These are phyloP conservation scores for Gomphus sp. DNA, from an alignment of 1,284 basidiomycete species.

Conservation along the genomic window DNA sequence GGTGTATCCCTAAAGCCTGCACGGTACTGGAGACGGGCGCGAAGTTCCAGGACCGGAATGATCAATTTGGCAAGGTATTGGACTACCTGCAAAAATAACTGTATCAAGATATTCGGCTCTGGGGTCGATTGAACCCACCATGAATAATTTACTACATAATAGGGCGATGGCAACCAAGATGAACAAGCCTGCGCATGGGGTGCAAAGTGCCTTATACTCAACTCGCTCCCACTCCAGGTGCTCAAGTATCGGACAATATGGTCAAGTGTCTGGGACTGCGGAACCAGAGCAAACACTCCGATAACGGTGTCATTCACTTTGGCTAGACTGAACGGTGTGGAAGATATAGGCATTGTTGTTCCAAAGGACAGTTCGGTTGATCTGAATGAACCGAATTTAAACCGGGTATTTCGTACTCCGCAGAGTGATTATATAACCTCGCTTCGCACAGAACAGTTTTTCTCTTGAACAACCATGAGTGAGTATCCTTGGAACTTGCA, in stretches of 20 bases:
- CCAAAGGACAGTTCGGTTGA: too few relatives aligned
- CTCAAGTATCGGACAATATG: constrained; percentile 65
- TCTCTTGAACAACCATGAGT: constrained; percentile 10
- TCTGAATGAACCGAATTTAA: too few relatives aligned
- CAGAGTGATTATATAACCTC: constrained; percentile 2
- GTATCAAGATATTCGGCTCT: not conserved
- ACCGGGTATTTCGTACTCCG: constrained; percentile 2
- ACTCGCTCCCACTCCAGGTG: constrained; percentile 81
- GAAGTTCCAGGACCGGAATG: constrained; percentile 51
- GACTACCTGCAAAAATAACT: constrained; percentile 37
- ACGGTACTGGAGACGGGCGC: constrained; percentile 57
- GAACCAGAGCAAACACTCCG: constrained; percentile 49
- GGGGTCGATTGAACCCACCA: constrained; percentile 32
- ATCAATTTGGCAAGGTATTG: constrained; percentile 64
- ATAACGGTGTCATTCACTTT: constrained; percentile 48
- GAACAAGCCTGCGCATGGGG: constrained; percentile 6
- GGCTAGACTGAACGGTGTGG: constrained; percentile 4
- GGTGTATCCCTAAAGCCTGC: constrained; percentile 44
- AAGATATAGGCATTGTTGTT: constrained; percentile 6
- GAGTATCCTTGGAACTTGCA: not conserved
- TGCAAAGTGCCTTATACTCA: constrained; percentile 22
- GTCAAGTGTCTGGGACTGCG: constrained; percentile 52
- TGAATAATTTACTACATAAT: constrained; percentile 57
- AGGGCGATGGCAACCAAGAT: constrained; percentile 4
- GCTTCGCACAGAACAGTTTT: not conserved